These are phyloP conservation scores for Pleurotus citrinopileatus DNA, from an alignment of 768 basidiomycete species.

Conservation along the genomic window DNA sequence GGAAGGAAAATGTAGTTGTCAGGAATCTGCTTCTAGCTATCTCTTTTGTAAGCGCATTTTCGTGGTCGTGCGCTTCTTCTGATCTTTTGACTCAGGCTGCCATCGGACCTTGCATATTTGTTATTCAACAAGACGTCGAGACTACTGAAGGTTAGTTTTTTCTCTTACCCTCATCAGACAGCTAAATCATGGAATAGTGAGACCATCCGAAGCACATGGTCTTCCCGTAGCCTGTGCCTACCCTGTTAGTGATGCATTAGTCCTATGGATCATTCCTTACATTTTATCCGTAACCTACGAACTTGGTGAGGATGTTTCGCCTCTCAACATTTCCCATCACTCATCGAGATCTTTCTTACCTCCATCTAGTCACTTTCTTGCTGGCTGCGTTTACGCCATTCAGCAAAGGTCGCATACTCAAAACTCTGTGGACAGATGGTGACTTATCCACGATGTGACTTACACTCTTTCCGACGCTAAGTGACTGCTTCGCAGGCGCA, in stretches of 20 bases:
- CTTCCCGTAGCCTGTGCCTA: neutral
- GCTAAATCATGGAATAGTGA: neutral
- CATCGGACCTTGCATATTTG: neutral
- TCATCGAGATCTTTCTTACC: neutral
- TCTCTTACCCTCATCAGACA: neutral
- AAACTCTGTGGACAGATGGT: neutral
- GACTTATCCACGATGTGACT: too few species aligned
- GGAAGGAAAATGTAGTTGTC: neutral
- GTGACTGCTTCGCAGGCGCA: neutral
- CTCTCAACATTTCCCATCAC: too few species aligned
- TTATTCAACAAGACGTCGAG: neutral
- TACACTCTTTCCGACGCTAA: too few species aligned
- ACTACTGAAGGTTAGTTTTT: neutral
- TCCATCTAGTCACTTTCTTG: neutral
- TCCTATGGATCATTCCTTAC: constrained; percentile 1
- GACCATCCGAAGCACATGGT: neutral
- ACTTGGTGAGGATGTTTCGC: neutral
- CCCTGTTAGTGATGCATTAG: neutral
- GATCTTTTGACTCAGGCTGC: neutral
- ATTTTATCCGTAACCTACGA: neutral
- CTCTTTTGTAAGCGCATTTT: neutral
- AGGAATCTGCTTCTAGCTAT: neutral
- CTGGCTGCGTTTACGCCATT: neutral
- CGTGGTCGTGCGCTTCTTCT: too few species aligned
- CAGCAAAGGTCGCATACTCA: too few species aligned